Conservation (phyloP, 1,284 basidiomycete species). For the Phellopilus nigrolimitatus region DNA sequence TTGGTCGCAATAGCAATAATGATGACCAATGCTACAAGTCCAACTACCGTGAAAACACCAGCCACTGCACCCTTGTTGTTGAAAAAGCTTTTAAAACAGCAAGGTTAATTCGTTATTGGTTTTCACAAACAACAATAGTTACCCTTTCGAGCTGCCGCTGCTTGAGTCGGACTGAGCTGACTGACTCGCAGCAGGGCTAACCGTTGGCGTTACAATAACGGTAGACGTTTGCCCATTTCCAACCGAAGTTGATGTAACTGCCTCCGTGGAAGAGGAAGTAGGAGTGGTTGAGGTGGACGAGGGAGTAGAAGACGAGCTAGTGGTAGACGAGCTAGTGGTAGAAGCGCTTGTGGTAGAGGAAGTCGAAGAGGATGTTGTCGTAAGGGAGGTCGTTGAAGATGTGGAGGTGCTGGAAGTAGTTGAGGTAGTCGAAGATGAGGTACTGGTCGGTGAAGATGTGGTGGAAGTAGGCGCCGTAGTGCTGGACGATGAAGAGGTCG, state of each 20-base stretch:
- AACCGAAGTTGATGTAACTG: constrained; percentile 17
- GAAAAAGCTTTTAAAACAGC: constrained; percentile 50
- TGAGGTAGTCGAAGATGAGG: constrained; percentile 21
- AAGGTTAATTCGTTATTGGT: constrained; percentile 1
- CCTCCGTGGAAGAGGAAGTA: too few relatives aligned
- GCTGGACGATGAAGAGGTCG: constrained; percentile 18
- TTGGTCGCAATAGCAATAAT: constrained; percentile 49
- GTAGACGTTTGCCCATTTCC: constrained; percentile 13
- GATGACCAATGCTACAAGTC: constrained; percentile 49
- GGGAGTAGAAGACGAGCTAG: neutral
- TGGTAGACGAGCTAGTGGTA: constrained; percentile 11
- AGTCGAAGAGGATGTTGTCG: constrained; percentile 13
- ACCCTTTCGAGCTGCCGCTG: neutral
- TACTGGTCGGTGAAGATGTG: constrained; percentile 20
- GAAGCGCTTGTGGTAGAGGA: constrained; percentile 13
- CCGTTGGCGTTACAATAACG: constrained; percentile 19
- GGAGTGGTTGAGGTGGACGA: constrained; percentile 7
- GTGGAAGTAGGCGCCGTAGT: constrained; percentile 21
- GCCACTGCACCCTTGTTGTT: constrained; percentile 65
- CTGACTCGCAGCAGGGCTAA: constrained; percentile 9
- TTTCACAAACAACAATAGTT: neutral
- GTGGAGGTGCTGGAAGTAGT: constrained; percentile 16
- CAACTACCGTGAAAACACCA: constrained; percentile 64
- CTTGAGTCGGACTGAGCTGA: neutral
- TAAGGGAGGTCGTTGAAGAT: constrained; percentile 11